Evolutionary conservation across 768 basidiomycete species (phyloP), one percentile per base, ranked within the genome.

Genomic region (Rhodotorula diobovata): DNA sequence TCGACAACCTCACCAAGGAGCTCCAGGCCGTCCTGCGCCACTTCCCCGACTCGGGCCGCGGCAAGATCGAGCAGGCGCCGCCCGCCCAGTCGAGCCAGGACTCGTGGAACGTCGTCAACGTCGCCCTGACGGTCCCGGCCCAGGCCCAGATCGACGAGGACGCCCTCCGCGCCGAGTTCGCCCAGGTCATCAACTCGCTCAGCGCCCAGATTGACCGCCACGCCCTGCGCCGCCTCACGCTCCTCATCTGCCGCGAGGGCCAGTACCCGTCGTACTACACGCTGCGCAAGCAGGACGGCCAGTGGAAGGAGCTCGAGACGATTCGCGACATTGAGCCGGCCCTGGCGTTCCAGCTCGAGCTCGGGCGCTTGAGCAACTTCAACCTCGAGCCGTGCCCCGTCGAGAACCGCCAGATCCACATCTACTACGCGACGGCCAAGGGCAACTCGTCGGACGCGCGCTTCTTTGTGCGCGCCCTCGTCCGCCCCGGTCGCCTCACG

Each of bases 301-400:
- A 81, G 25, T 99, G 96, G 96, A 85, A 84, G 60, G 96, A 99
- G 84, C 92, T 98, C 80, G 87, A 92, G 80, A 89, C 93, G 23
- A 95, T 99, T 80, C 90, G 96, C 80, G 96, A 98, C 83, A 93
- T 96, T 70, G 96, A 99, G 80, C 96, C 96, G 32, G 96, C 96
- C 35, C 85, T 98, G 53, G 96, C 96, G 41, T 97, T 91, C 87
- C 96, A 98, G 82, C 85, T 99, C 61, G 96, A 99, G 80, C 88
- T 99, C 70, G 90, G 89, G 81, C 92, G 96, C 57, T 85, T 99
- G 66, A 95, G 93, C 25, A 90, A 94, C 84, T 98, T 97, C 84
- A 93, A 94, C 80, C 86, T 99, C 79, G 90, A 87, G 51, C 95
- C 96, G n/a, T 88, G 89, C 83, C 93, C 94, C 79, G 92, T 93